Evolutionary conservation across 768 basidiomycete genomes (phyloP), one percentile per base, ranked within the genome.

Genomic region (Amanita polypyramis): DNA sequence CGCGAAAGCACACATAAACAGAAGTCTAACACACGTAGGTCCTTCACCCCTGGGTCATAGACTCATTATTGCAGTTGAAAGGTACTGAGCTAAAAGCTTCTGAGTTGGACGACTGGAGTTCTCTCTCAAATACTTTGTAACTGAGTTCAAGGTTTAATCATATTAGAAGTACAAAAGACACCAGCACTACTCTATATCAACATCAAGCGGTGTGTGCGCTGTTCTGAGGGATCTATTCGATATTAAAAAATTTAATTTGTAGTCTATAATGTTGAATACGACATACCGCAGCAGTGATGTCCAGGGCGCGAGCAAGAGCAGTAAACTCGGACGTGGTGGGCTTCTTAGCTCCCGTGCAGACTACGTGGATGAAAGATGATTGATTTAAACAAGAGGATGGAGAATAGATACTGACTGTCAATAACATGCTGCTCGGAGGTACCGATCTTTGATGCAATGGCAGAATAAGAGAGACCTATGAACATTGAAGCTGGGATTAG

Each of bases 251-350:
- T 12, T 11, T 30, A 11, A 15, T 9, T 14, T 12, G 23, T 12
- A 7, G 0, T 21, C 17, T 7, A n/a, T 6, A 20, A 45, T 3
- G 27, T 2, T 11, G 14, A 9, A 15, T 11, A 27, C 7, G 21
- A 35, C 47, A 29, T 34, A 49, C 47, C 2, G 47, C 17, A 23
- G 19, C n/a, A 20, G 60, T 55, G 54, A 81, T 68, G 14, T 57
- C 63, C 17, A 83, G 64, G 2, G 57, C 70, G 0, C 9, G 7
- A 0, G 76, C 73, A 49, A 84, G 65, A 20, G 59, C 58, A 30
- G 65, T 58, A 61, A 79, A 82, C 54, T 83, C 82, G 0, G 55
- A 50, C 6, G 62, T 51, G 7, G 73, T 74, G 11, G 81, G 71
- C 49, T 55, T 70, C 3, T 11, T 32, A 0, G 15, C 53, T 5